A percentile compares a stretch with the other conserved stretches of the same genome.
Evolutionary conservation across 108 stramenopile genomes (phyloP).

Genomic region (Fragilariopsis cylindrus): DNA sequence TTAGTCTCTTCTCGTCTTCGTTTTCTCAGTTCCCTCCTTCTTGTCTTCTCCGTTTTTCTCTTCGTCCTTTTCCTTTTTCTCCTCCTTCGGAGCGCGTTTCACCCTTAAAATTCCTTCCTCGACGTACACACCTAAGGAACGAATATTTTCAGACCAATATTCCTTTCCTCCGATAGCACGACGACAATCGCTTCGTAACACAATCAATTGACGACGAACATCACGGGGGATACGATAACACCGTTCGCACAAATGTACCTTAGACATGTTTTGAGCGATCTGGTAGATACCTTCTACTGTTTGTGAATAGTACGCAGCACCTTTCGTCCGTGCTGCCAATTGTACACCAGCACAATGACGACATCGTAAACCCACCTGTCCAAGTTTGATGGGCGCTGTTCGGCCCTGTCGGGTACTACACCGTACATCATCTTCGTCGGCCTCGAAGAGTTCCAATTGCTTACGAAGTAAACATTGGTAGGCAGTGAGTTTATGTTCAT

Average conservation of each 20-base stretch:
- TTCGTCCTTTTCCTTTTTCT: not conserved
- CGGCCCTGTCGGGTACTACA: slow-evolving; percentile 34
- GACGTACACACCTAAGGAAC: slow-evolving; percentile 31
- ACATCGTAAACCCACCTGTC: slow-evolving; percentile 51
- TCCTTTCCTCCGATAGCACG: slow-evolving; percentile 33
- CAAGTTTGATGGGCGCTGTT: slow-evolving; percentile 32
- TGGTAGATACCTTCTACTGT: slow-evolving; percentile 44
- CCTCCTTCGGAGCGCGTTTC: slow-evolving; percentile 11
- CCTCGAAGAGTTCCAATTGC: slow-evolving; percentile 47
- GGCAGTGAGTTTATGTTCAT: slow-evolving; percentile 38
- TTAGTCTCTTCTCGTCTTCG: not conserved
- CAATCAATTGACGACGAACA: slow-evolving; percentile 19
- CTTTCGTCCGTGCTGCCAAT: slow-evolving; percentile 27
- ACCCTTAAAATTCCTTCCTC: slow-evolving; percentile 28
- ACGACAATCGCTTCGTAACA: slow-evolving; percentile 18
- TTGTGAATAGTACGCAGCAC: slow-evolving; percentile 47
- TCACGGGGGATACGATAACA: slow-evolving; percentile 36
- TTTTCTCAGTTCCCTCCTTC: not conserved
- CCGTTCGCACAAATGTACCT: slow-evolving; percentile 32
- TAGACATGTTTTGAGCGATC: slow-evolving; percentile 50
- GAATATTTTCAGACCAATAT: slow-evolving; percentile 25
- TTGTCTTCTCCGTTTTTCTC: not conserved
- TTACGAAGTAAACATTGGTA: slow-evolving; percentile 47
- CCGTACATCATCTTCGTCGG: slow-evolving; percentile 37
- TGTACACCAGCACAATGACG: slow-evolving; percentile 36